phyloP scores from a whole-genome alignment of 2,329 filamentous ascomycete species.

The Fusarium mundagurra region DNA sequence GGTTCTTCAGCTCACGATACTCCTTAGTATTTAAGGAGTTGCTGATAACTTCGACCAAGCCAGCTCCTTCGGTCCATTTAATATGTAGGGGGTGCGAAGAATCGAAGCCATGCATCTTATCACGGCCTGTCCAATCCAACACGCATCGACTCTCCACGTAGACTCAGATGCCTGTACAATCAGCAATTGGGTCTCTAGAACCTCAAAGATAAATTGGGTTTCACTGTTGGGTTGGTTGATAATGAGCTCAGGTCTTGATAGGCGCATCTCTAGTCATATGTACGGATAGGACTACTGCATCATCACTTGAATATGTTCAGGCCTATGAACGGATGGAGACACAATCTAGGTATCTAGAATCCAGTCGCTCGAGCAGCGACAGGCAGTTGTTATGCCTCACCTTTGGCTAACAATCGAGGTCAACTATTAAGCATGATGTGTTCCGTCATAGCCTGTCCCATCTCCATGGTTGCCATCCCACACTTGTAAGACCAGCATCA shows the following conservation, averaged over 20 bases:
- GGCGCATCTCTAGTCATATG: background rate
- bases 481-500: background rate
- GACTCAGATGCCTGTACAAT: background rate
- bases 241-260: background rate
- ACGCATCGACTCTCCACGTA: background rate
- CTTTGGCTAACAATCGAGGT: background rate
- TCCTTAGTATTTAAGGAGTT: background rate
- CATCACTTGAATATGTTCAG: background rate
- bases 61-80: background rate
- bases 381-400: background rate
- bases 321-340: background rate
- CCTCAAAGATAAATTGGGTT: background rate
- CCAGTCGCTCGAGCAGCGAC: background rate
- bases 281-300: background rate
- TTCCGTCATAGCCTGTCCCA: background rate
- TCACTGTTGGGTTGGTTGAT: background rate
- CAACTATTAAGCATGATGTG: background rate
- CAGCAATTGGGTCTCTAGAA: background rate
- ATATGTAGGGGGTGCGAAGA: background rate
- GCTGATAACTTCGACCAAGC: background rate
- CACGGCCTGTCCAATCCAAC: slow-evolving; percentile 3
- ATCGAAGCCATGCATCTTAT: slow-evolving; percentile 7
- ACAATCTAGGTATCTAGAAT: background rate
- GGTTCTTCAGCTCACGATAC: background rate
- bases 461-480: slow-evolving; percentile 2